phyloP scores from a whole-genome alignment of 257 asterid genomes.

The Jaltomata sinuosa region DNA sequence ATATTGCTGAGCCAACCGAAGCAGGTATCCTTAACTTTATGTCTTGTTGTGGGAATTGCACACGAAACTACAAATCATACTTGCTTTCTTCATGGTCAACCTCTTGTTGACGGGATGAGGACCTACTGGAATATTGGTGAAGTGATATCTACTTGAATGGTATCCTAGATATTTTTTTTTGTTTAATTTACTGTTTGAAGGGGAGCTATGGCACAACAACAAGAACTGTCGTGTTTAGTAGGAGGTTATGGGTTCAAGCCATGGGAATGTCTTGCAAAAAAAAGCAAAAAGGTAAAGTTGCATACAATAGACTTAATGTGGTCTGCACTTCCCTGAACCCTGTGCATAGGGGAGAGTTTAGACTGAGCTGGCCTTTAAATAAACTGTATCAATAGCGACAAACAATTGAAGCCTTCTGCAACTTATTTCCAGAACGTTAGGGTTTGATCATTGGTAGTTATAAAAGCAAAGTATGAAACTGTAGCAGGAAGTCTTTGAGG shows the following conservation, averaged over 20 bases:
- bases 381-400: neutral
- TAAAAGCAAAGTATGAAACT: neutral
- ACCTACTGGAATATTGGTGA: neutral
- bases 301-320: neutral
- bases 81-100: conserved; percentile 31
- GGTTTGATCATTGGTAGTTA: neutral
- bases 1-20: conserved; percentile 67
- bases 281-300: neutral
- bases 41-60: conserved; percentile 49
- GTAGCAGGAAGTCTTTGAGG: neutral
- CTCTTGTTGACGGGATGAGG: neutral
- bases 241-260: neutral
- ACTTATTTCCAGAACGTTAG: neutral
- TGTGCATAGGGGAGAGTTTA: neutral
- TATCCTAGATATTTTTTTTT: neutral
- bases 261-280: neutral
- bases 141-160: neutral
- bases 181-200: neutral
- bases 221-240: neutral
- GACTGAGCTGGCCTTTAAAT: neutral
- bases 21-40: conserved; percentile 61
- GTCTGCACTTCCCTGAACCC: neutral
- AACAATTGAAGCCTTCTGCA: neutral
- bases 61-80: conserved; percentile 21
- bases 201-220: neutral